These are phyloP conservation scores for Apophysomyces variabilis DNA, from an alignment of 371 early-diverging fungal species.

Conservation along the genomic window DNA sequence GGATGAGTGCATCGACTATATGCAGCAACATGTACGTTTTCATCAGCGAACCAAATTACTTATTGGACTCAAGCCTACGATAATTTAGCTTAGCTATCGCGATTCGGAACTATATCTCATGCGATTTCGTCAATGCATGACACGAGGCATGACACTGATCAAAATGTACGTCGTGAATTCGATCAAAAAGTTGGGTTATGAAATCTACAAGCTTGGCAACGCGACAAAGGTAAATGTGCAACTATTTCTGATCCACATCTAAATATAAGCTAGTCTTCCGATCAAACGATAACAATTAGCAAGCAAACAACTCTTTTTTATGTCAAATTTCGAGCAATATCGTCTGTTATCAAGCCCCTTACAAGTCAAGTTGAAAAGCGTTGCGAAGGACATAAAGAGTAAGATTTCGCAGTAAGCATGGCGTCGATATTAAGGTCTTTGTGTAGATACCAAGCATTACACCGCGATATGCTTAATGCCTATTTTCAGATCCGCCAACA, in stretches of 20 bases:
- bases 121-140: slow-evolving; percentile 91
- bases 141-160: slow-evolving; percentile 86
- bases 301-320: slow-evolving; percentile 69
- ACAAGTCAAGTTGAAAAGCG: slow-evolving; percentile 77
- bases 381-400: slow-evolving; percentile 74
- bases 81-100: slow-evolving; percentile 64
- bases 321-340: slow-evolving; percentile 77
- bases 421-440: neutral
- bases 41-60: neutral
- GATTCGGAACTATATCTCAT: slow-evolving; percentile 90
- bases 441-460: slow-evolving; percentile 67
- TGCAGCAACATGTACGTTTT: slow-evolving; percentile 68
- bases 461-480: slow-evolving; percentile 72
- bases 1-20: slow-evolving; percentile 83
- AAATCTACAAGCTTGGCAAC: slow-evolving; percentile 56
- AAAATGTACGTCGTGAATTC: slow-evolving; percentile 82
- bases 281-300: slow-evolving; percentile 12
- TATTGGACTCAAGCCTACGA: neutral
- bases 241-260: neutral
- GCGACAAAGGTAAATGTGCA: neutral
- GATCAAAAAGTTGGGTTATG: slow-evolving; percentile 68
- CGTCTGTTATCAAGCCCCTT: slow-evolving; percentile 65
- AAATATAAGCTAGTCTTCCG: neutral
- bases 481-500: slow-evolving; percentile 76
- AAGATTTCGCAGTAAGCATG: slow-evolving; percentile 24